Base-by-base conservation (phyloP, 2,329 filamentous ascomycete species). In the Penicillium decumbens region DNA sequence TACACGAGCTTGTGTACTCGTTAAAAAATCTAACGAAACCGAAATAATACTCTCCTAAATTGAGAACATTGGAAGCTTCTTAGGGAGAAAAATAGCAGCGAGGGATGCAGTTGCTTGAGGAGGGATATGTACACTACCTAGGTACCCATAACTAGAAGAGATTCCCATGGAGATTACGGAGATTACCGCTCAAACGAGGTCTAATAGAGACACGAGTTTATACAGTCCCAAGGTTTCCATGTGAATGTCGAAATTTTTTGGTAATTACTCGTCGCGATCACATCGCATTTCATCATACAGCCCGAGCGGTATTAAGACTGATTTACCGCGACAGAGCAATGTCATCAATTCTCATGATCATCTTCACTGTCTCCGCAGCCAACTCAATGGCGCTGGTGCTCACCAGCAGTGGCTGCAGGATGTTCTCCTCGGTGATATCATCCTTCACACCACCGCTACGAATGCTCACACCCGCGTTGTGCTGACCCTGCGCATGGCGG, bases 331-430 rank as follows among this genome's bases (percentile, higher is more conserved):
- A 76, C 63, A 84, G 67, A 45, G 80, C 80, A 71, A 84, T 83
- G 65, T 84, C 81, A 65, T 84, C 82, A 68, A 86, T 85, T 68
- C 83, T 77, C 66, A 87, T 74, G 67, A 86, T 84, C 89, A 95
- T 93, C 83, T 97, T 98, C 63, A 97, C 93, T 53, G 93, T 98
- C 80, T 98, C 93, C 6, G 92, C 91, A 27, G 93, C 93, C 72
- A 98, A 75, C 77, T 98, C 92, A 64, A 98, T 93, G 23, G 93
- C 90, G 72, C 92, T 97, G 49, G 93, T 98, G 80, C 90, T 95
- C 55, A 98, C 93, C 54, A 98, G 77, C 67, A 98, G 77, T 15
- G 93, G 93, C 77, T 98, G 93, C 68, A 98, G 78, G 47, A 98
- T 93, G 59, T 95, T 95, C 79, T 96, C 91, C 71, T 95, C 92